Conservation (phyloP, 805 yeast species). For the Zygosaccharomyces siamensis region DNA sequence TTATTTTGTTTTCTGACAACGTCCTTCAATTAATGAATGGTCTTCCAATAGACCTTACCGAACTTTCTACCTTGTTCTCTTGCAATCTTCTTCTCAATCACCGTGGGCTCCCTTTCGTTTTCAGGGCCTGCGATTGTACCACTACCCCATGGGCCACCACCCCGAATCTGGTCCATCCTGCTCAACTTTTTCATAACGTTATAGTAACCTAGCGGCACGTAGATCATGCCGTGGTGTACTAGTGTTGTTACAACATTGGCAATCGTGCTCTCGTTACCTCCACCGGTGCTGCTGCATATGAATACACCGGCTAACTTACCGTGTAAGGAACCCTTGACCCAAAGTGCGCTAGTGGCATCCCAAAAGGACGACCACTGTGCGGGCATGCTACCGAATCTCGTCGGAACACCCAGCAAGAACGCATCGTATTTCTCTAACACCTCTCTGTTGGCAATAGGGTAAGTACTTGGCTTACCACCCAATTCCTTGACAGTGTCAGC, state of each 20-base stretch:
- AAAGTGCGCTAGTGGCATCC: slow-evolving; percentile 73
- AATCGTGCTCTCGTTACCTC: slow-evolving; percentile 75
- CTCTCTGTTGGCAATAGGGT: slow-evolving; percentile 61
- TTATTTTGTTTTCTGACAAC: too few relatives aligned
- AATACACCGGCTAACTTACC: slow-evolving; percentile 75
- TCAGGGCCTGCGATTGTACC: slow-evolving; percentile 73
- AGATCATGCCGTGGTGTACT: slow-evolving; percentile 77
- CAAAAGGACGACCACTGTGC: slow-evolving; percentile 74
- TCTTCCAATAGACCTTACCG: slow-evolving; percentile 40
- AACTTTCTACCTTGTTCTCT: slow-evolving; percentile 64
- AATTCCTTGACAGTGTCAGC: slow-evolving; percentile 53
- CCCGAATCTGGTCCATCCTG: slow-evolving; percentile 61
- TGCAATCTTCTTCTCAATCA: slow-evolving; percentile 59
- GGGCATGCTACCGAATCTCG: slow-evolving; percentile 78
- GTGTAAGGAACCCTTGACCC: slow-evolving; percentile 68
- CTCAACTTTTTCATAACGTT: slow-evolving; percentile 49
- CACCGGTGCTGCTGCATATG: slow-evolving; percentile 73
- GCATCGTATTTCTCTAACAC: slow-evolving; percentile 70
- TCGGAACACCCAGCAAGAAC: slow-evolving; percentile 78
- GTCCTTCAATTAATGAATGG: slow-evolving; percentile 7
- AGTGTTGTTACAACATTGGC: slow-evolving; percentile 58
- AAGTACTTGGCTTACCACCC: slow-evolving; percentile 60
- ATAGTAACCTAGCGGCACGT: slow-evolving; percentile 72
- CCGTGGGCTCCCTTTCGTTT: slow-evolving; percentile 66
- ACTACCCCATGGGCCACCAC: slow-evolving; percentile 85